Evolutionary conservation across 192 early-diverging fungal species (phyloP), one percentile per base, ranked within the genome.

Genomic region (Globomyces pollinis-pini): DNA sequence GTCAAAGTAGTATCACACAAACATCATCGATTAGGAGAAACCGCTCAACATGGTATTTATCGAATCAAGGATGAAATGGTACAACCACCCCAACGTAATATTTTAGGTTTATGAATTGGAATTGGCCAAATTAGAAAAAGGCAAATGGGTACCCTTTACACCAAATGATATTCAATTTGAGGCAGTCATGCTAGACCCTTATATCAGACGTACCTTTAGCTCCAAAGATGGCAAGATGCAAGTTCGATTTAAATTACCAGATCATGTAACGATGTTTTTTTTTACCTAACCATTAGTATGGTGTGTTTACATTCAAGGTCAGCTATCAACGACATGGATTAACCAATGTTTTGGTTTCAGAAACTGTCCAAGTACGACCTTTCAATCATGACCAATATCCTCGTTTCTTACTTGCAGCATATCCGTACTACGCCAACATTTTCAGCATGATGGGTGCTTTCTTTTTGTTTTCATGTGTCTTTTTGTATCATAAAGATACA

Each of bases 171-270:
- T 98, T 43, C 94, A 96, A 68, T 84, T 97, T 56, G 90, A 94
- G 68, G 78, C 90, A 32, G 88, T 86, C 23, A 99, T 99, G 96
- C 78, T 99, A 36, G 94, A 99, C 67, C 96, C 96, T 7, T 94
- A 97, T 68, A 77, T 99, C 54, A 87, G 81, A 34, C 52, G 50
- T 38, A 71, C 87, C 62, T 69, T 83, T 52, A 79, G 83, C 21
- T 28, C 63, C 1, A 29, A 63, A 5, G 38, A 44, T 1, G 39
- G 32, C 30, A 67, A 34, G 16, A 84, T 80, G 59, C 58, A 62
- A 28, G 74, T 75, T 39, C 45, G 54, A 52, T 79, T 88, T 60
- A 64, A 79, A 56, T 73, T 98, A 18, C 96, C 96, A 34, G 96
- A 99, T 62, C 84, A 87, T 26, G n/a, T n/a, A n/a, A n/a, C n/a